Evolutionary conservation across 495 filamentous ascomycete species (phyloP), one percentile per base, ranked within the genome.

Genomic region (Choiromyces venosus): DNA sequence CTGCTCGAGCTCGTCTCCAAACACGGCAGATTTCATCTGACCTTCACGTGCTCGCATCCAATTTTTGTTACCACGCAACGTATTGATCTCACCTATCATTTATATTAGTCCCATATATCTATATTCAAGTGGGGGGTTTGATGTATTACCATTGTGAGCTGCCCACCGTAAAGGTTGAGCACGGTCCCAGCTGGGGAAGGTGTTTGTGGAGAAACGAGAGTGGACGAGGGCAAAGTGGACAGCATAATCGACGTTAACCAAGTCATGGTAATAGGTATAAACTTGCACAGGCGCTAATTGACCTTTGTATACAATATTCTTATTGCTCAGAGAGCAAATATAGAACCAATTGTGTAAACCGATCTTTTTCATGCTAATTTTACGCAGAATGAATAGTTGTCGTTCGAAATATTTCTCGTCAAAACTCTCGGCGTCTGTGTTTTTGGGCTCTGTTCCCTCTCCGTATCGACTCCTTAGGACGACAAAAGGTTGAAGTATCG

Each of bases 281-380:
- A 99, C 95, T 83, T 99, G 95, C 25, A 94, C 88, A 29, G 95
- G 95, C 61, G 95, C 91, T 75, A 99, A 85, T 83, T 99, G 95
- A 74, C 95, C 95, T 87, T 99, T 99, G 86, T 99, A 99, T 56
- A 99, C 91, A 82, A 99, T 98, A 84, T 98, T 99, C 82, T 93
- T 93, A 88, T 97, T 98, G 83, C 93, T 97, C 75, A 99, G 86
- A 44, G 94, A 97, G 87, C 94, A 98, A 65, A 98, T 85, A 82
- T 99, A 99, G 87, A 97, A 99, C 95, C 95, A 99, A 82, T 97
- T 98, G 83, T 95, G 92, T 29, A 97, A 87, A 64, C 96, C 95
- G 82, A 97, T 94, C 73, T 92, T 89, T 83, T 97, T 93, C 14
- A 94, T 97, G 33, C 93, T 91, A 76, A 93, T 90, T 88, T 99